These are phyloP conservation scores for Breviolum minutum DNA, from an alignment of 73 alveolate genomes.

Conservation along the genomic window DNA sequence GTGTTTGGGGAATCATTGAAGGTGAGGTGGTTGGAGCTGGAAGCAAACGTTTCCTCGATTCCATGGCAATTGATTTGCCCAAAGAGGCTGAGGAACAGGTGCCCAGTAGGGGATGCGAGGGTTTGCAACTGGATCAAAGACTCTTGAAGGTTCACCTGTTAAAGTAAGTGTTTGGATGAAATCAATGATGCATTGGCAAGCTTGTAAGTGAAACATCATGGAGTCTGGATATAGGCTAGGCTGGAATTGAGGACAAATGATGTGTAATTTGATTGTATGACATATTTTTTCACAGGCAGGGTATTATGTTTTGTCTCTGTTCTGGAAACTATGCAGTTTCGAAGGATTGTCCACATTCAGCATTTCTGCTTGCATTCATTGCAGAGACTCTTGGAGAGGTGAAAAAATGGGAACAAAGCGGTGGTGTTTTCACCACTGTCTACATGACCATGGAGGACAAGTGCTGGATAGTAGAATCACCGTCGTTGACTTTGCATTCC, in stretches of 20 bases:
- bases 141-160: neutral
- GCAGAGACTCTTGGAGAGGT: neutral
- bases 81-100: conserved; percentile 27
- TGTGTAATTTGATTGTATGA: too few species aligned
- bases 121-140: neutral
- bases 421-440: conserved; percentile 51
- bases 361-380: too few species aligned
- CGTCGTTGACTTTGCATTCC: neutral
- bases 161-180: too few species aligned
- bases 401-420: conserved; percentile 36
- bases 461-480: neutral
- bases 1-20: conserved; percentile 69
- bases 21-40: conserved; percentile 66
- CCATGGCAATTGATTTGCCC: conserved; percentile 59
- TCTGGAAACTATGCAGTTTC: too few species aligned
- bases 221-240: neutral
- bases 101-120: neutral
- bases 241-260: too few species aligned
- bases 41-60: conserved; percentile 74
- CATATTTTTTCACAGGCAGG: too few species aligned
- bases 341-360: too few species aligned
- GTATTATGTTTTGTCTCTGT: too few species aligned
- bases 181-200: too few species aligned
- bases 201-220: too few species aligned
- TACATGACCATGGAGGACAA: conserved; percentile 83